phyloP scores from a whole-genome alignment of 2,329 filamentous ascomycete genomes.

The Malbranchea zuffiana region DNA sequence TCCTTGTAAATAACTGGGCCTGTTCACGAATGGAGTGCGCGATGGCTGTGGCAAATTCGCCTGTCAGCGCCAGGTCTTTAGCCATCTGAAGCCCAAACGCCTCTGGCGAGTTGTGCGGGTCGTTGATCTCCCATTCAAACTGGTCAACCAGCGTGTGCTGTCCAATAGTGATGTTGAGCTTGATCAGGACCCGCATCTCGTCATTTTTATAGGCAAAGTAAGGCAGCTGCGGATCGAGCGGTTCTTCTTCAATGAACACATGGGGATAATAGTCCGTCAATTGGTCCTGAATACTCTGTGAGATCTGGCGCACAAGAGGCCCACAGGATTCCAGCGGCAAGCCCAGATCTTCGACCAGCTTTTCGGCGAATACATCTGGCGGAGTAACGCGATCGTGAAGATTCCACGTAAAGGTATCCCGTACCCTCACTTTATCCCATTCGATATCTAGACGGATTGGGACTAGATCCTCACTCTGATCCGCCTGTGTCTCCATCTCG shows the following conservation, averaged over 20 bases:
- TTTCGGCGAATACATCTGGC: slow-evolving; percentile 72
- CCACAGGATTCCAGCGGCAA: slow-evolving; percentile 57
- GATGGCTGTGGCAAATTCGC: slow-evolving; percentile 94
- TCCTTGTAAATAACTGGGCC: slow-evolving; percentile 84
- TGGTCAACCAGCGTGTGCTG: slow-evolving; percentile 89
- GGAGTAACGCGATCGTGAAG: slow-evolving; percentile 77
- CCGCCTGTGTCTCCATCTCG: slow-evolving; percentile 73
- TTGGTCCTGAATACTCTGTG: slow-evolving; percentile 70
- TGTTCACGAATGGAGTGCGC: slow-evolving; percentile 97
- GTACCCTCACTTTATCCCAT: slow-evolving; percentile 86
- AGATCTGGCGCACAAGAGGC: slow-evolving; percentile 51
- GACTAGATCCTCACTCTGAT: slow-evolving; percentile 82
- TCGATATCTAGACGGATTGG: slow-evolving; percentile 88
- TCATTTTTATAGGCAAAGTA: slow-evolving; percentile 97
- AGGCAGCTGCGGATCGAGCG: slow-evolving; percentile 77
- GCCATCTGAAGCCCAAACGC: slow-evolving; percentile 88
- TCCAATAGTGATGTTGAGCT: slow-evolving; percentile 95
- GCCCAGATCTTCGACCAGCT: slow-evolving; percentile 74
- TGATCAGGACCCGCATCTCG: slow-evolving; percentile 93
- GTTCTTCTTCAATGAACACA: slow-evolving; percentile 77
- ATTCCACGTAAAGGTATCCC: slow-evolving; percentile 98
- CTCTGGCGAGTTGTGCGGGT: slow-evolving; percentile 83
- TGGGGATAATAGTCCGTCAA: slow-evolving; percentile 89
- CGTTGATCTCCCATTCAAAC: slow-evolving; percentile 99
- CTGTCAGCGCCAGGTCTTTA: slow-evolving; percentile 76